These are phyloP conservation scores for Skeletonema costatum DNA, from an alignment of 108 stramenopile genomes.

Conservation along the genomic window DNA sequence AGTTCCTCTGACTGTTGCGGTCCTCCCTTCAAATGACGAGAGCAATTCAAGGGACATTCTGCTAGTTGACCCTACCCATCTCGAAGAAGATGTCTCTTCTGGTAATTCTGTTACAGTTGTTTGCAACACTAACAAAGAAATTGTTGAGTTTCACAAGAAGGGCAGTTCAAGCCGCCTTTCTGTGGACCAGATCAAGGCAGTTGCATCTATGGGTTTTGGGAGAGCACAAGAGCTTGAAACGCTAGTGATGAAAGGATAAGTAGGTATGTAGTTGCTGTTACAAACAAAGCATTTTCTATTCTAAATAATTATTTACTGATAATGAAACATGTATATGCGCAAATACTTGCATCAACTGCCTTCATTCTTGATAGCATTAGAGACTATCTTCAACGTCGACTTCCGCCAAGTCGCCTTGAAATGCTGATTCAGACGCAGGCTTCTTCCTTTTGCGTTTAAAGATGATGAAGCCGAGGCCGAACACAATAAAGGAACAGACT, in stretches of 20 bases:
- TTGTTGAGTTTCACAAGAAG: constrained; percentile 39
- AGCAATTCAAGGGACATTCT: constrained; percentile 3
- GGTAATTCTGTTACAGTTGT: constrained; percentile 41
- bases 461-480: constrained; percentile 35
- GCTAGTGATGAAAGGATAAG: constrained; percentile 10
- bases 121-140: constrained; percentile 29
- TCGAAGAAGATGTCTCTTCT: constrained; percentile 40
- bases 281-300: background rate
- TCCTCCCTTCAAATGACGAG: constrained; percentile 15
- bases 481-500: constrained; percentile 30
- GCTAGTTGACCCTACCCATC: constrained; percentile 39
- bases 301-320: background rate
- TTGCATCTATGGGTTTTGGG: constrained; percentile 33
- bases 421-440: background rate
- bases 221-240: constrained; percentile 39
- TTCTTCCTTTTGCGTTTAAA: constrained; percentile 20
- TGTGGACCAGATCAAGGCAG: constrained; percentile 30
- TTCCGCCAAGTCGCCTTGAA: background rate
- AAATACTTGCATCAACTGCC: background rate
- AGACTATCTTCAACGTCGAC: background rate
- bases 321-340: background rate
- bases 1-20: constrained; percentile 38
- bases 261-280: background rate
- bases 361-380: background rate
- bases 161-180: constrained; percentile 30